A percentile compares a stretch with the other conserved stretches of the same genome.
Conservation (phyloP, 164 flowering plant species). For the Magnolia officinalis region DNA sequence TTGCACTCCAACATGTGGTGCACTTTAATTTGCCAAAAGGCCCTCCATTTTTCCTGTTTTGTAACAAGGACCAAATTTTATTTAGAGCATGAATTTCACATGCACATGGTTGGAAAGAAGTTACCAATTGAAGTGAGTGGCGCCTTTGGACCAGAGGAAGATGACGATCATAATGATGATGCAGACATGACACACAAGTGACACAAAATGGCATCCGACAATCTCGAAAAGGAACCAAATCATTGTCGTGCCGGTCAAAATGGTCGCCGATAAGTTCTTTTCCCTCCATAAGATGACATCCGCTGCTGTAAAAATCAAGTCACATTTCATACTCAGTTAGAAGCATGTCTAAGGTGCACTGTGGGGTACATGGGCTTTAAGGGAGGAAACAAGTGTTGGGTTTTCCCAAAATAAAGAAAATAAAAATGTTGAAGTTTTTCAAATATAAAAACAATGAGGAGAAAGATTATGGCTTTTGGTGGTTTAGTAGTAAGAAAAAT, state of each 20-base stretch:
- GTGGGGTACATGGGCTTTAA: neutral
- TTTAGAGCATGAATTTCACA: no score
- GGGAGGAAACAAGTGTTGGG: no score
- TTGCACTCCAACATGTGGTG: no score
- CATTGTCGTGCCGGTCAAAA: constrained; percentile 32
- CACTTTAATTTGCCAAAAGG: no score
- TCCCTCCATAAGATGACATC: constrained; percentile 61
- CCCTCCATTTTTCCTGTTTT: no score
- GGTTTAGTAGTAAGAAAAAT: no score
- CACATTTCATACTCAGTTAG: neutral
- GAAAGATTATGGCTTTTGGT: no score
- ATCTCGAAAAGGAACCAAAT: constrained; percentile 71
- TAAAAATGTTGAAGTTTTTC: no score
- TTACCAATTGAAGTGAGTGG: constrained; percentile 47
- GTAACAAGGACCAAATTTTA: no score
- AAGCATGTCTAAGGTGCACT: neutral
- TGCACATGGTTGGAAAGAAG: neutral
- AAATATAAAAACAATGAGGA: no score
- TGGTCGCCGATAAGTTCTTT: constrained; percentile 37
- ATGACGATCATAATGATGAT: constrained; percentile 48
- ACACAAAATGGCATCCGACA: constrained; percentile 53
- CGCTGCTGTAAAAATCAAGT: constrained; percentile 47
- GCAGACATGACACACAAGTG: constrained; percentile 52
- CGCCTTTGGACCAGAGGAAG: constrained; percentile 49
- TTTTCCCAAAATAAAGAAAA: no score